Conservation (phyloP, 1,284 basidiomycete genomes). For the Trichosporon sp. region DNA sequence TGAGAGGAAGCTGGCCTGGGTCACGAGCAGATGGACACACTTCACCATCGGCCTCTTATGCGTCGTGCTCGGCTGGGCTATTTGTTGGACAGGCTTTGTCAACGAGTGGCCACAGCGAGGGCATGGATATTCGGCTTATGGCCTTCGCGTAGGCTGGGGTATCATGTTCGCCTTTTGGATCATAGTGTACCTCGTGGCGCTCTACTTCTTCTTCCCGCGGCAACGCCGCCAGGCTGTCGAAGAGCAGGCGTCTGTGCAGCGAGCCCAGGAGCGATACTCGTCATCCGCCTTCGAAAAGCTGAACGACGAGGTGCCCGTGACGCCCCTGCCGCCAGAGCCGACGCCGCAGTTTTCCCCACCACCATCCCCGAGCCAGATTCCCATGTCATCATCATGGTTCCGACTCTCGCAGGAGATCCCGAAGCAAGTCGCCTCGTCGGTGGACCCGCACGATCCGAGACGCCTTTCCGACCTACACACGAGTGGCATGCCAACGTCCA, state of each 20-base stretch:
- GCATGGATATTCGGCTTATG: constrained; percentile 16
- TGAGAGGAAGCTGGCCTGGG: constrained; percentile 26
- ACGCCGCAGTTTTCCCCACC: background rate
- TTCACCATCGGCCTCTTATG: constrained; percentile 28
- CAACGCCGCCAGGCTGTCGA: constrained; percentile 18
- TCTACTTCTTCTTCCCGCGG: constrained; percentile 23
- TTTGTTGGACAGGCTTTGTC: constrained; percentile 30
- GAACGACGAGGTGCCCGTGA: constrained; percentile 1
- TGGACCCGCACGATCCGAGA: background rate
- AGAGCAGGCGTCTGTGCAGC: constrained; percentile 3
- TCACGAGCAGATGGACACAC: constrained; percentile 34
- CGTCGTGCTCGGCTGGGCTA: constrained; percentile 29
- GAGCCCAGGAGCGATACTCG: constrained; percentile 10
- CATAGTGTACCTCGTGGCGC: constrained; percentile 19
- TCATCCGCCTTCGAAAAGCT: constrained; percentile 5
- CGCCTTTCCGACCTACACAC: background rate
- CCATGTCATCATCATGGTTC: background rate
- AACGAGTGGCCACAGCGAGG: constrained; percentile 28
- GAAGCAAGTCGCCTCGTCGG: background rate
- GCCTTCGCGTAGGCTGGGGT: constrained; percentile 36
- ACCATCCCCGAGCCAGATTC: background rate
- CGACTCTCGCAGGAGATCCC: background rate
- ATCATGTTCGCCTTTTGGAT: constrained; percentile 23
- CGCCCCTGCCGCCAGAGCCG: constrained; percentile 8
- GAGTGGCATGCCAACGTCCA: background rate